A percentile compares a stretch with the other conserved stretches of the same genome.
phyloP scores from a whole-genome alignment of 1,284 basidiomycete species.

The Pyrrhoderma lamaoense region DNA sequence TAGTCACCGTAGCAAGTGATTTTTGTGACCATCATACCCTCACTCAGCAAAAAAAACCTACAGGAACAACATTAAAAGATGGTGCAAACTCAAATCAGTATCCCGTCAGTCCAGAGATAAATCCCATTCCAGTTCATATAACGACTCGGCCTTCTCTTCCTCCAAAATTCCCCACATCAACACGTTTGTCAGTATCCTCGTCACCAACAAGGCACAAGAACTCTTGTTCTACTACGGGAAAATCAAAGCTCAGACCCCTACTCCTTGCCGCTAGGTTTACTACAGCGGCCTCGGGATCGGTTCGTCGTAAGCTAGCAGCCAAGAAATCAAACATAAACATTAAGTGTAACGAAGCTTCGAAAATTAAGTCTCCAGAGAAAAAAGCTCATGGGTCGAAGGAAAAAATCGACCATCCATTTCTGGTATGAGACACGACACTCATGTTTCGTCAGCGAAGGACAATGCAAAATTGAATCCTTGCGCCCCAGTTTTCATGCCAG shows the following conservation, averaged over 20 bases:
- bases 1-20: neutral
- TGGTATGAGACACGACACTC: too few species aligned
- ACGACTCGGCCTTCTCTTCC: conserved; percentile 12
- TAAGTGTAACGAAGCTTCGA: neutral
- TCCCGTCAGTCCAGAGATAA: neutral
- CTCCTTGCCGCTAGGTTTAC: conserved; percentile 7
- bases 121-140: conserved; percentile 11
- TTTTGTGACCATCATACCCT: neutral
- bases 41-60: neutral
- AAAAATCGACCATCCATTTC: too few species aligned
- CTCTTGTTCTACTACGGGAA: too few species aligned
- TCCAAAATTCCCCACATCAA: conserved; percentile 8
- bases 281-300: neutral
- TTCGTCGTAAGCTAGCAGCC: neutral
- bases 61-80: neutral
- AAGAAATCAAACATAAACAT: neutral
- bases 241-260: conserved; percentile 11
- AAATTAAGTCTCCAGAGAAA: too few species aligned
- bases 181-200: too few species aligned
- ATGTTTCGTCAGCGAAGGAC: too few species aligned
- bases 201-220: too few species aligned
- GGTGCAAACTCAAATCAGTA: neutral
- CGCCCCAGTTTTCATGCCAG: conserved; percentile 10
- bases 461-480: conserved; percentile 5
- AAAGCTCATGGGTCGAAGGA: too few species aligned